Percentiles rank a stretch among this genome's conserved stretches.
Evolutionary conservation across 176 grass and related monocot species (phyloP).

Genomic region (Cenchrus fungigraminus): DNA sequence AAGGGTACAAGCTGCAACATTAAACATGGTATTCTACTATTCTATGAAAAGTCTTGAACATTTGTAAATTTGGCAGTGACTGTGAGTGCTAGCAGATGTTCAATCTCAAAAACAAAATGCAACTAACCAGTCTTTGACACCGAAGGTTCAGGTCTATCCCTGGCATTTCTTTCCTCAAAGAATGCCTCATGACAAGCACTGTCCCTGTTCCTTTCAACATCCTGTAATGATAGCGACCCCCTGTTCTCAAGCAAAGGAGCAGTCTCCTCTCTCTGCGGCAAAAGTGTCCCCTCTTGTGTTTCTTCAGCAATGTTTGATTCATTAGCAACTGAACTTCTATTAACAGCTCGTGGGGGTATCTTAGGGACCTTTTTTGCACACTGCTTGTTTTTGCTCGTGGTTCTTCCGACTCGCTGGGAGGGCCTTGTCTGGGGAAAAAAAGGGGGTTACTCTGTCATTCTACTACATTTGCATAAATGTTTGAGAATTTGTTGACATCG

Average conservation of each 20-base stretch:
- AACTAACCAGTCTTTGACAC: conserved; percentile 51
- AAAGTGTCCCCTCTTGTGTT: not conserved
- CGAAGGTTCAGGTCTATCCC: conserved; percentile 2
- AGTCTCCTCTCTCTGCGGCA: conserved; percentile 4
- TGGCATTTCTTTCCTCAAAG: conserved; percentile 22
- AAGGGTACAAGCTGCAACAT: not conserved
- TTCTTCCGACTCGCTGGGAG: conserved; percentile 28
- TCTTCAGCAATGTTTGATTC: conserved; percentile 26
- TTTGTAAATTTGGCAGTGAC: not conserved
- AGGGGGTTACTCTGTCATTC: not conserved
- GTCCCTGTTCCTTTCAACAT: conserved; percentile 33
- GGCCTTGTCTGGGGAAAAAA: conserved; percentile 31
- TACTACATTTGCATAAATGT: not conserved
- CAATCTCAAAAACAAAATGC: not conserved
- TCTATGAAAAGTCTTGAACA: not conserved
- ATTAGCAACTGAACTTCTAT: conserved; percentile 3
- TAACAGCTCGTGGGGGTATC: not conserved
- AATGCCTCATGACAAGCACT: conserved; percentile 36
- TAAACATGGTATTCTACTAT: not conserved
- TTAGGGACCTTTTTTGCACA: conserved; percentile 37
- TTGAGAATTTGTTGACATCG: not conserved
- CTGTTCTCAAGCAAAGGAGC: not conserved
- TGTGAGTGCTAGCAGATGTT: not conserved
- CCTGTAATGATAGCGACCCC: conserved; percentile 16
- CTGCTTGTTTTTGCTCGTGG: conserved; percentile 27